These are phyloP conservation scores for Globisporangium cystogenes DNA, from an alignment of 352 stramenopile genomes.

Conservation along the genomic window DNA sequence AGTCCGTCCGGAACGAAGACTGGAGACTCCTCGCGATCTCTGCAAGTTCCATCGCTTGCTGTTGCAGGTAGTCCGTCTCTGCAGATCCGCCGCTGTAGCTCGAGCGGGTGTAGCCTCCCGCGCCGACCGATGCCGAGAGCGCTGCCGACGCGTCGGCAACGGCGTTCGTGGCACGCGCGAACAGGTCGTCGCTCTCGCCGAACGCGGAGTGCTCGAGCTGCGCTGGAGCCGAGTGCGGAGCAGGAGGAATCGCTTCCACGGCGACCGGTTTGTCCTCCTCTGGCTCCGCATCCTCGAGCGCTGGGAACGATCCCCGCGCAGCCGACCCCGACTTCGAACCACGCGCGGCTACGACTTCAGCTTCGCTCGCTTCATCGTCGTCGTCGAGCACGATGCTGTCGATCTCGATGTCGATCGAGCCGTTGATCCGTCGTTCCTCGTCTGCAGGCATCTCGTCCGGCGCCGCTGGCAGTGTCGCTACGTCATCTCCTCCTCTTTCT, in stretches of 20 bases:
- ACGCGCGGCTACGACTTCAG: background rate
- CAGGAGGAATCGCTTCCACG: background rate
- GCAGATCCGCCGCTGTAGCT: constrained; percentile 2
- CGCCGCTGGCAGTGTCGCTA: no score
- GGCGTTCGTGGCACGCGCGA: background rate
- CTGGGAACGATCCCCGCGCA: background rate
- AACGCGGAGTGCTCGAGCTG: constrained; percentile 4
- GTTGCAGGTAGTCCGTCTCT: constrained; percentile 46
- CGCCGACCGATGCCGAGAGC: constrained; percentile 3
- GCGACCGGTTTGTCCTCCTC: constrained; percentile 2
- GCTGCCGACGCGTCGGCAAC: constrained; percentile 19
- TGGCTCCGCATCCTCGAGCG: constrained; percentile 9
- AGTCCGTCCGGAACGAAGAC: constrained; percentile 32
- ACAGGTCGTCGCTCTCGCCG: constrained; percentile 5
- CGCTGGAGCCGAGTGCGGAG: constrained; percentile 12
- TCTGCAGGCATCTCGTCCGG: background rate
- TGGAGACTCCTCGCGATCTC: constrained; percentile 62
- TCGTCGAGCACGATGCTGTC: constrained; percentile 2
- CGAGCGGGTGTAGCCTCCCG: constrained; percentile 20
- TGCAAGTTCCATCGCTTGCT: constrained; percentile 55
- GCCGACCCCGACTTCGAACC: background rate
- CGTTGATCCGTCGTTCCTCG: background rate
- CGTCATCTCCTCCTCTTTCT: no score
- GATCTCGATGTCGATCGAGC: constrained; percentile 3
- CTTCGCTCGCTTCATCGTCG: background rate